Evolutionary conservation across 306 rosid species (phyloP).

Genomic region (Prunus dulcis): DNA sequence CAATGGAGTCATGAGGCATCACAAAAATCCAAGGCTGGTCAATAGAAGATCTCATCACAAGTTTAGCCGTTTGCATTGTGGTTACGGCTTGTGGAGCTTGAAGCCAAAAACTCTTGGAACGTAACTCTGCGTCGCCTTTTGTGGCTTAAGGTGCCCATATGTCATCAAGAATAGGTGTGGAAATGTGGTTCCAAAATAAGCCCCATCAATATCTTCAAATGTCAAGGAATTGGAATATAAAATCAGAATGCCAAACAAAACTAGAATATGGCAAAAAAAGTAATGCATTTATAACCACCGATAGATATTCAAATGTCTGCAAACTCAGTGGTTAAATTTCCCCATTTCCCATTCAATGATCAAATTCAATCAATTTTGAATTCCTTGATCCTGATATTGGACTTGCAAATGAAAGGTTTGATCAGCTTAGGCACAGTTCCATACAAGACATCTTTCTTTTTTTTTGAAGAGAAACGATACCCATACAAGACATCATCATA

Average conservation of each 20-base stretch:
- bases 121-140: constrained; percentile 59
- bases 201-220: constrained; percentile 74
- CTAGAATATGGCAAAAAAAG: neutral
- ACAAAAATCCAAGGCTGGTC: constrained; percentile 19
- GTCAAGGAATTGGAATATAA: constrained; percentile 35
- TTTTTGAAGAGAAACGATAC: too few relatives aligned
- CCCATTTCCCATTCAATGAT: neutral
- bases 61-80: constrained; percentile 9
- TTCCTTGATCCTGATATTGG: neutral
- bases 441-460: neutral
- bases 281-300: neutral
- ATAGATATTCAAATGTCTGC: neutral
- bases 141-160: constrained; percentile 76
- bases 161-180: constrained; percentile 83
- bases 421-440: neutral
- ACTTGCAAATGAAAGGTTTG: neutral
- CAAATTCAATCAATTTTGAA: neutral
- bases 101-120: constrained; percentile 87
- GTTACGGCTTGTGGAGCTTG: constrained; percentile 75
- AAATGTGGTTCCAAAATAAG: constrained; percentile 81
- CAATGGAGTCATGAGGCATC: constrained; percentile 14
- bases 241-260: neutral
- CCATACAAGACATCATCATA: too few relatives aligned
- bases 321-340: neutral
- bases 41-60: constrained; percentile 22